Evolutionary conservation across 768 basidiomycete species (phyloP).

Genomic region (Phylloporus sp.): DNA sequence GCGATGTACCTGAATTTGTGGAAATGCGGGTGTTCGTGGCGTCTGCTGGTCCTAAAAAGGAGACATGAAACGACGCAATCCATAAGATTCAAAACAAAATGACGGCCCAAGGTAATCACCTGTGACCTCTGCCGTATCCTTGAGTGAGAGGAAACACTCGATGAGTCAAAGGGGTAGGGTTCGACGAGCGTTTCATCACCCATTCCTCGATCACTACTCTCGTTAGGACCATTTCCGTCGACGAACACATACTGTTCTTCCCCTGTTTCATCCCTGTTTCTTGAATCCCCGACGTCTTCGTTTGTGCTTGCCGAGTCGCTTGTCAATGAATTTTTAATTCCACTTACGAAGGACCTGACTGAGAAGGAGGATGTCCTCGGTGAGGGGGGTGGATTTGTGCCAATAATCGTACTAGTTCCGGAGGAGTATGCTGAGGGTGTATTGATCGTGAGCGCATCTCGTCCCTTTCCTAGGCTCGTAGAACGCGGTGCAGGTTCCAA

Average conservation of each 20-base stretch:
- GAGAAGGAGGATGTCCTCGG: constrained; percentile 20
- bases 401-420: constrained; percentile 1
- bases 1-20: constrained; percentile 24
- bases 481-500: constrained; percentile 24
- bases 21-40: constrained; percentile 16
- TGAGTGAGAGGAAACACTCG: constrained; percentile 22
- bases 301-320: constrained; percentile 12
- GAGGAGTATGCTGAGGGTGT: constrained; percentile 14
- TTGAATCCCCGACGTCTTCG: constrained; percentile 2
- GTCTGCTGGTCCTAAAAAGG: constrained; percentile 13
- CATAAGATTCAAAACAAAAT: not conserved
- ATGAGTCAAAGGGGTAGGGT: constrained; percentile 19
- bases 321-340: constrained; percentile 16
- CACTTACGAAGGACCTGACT: constrained; percentile 20
- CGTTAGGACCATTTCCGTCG: constrained; percentile 12
- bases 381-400: constrained; percentile 10
- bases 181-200: constrained; percentile 20
- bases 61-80: not conserved
- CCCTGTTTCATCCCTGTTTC: not conserved
- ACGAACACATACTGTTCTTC: constrained; percentile 28
- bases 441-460: constrained; percentile 5
- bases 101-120: constrained; percentile 7
- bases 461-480: constrained; percentile 16
- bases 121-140: constrained; percentile 7
- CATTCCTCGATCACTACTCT: constrained; percentile 3